phyloP scores from a whole-genome alignment of 495 filamentous ascomycete genomes.

The Aspergillus sclerotiicarbonarius region DNA sequence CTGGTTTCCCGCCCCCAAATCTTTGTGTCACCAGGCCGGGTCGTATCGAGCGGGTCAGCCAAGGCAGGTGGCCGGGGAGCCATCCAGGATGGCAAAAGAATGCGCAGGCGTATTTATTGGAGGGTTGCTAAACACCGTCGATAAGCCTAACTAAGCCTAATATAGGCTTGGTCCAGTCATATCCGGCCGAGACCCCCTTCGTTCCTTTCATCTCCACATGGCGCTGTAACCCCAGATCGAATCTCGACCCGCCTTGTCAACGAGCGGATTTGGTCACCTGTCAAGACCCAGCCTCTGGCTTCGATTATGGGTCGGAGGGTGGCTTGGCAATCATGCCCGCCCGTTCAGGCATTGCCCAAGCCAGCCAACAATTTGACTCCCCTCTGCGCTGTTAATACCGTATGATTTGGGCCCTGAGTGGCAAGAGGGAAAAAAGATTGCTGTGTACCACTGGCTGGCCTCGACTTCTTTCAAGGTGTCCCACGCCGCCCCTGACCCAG shows the following conservation, averaged over 20 bases:
- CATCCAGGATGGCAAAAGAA: neutral
- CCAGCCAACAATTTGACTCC: neutral
- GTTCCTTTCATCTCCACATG: neutral
- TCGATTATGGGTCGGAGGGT: neutral
- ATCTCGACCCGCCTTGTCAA: neutral
- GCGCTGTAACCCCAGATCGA: slow-evolving; percentile 5
- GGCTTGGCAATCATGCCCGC: neutral
- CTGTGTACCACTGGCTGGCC: neutral
- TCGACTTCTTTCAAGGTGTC: neutral
- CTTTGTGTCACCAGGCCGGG: too few species aligned
- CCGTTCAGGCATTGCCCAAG: neutral
- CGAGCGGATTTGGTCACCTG: neutral
- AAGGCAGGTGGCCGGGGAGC: neutral
- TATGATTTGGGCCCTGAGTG: neutral
- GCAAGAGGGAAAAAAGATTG: neutral
- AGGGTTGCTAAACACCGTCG: neutral
- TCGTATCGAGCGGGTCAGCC: too few species aligned
- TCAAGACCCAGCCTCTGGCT: neutral
- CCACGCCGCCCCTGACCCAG: neutral
- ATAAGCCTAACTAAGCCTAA: neutral
- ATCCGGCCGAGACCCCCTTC: neutral
- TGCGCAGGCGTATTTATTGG: neutral
- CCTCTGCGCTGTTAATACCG: neutral
- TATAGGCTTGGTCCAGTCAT: too few species aligned
- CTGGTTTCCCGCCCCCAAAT: too few species aligned